phyloP scores from a whole-genome alignment of 1,284 basidiomycete species.

The Sparassis latifolia region DNA sequence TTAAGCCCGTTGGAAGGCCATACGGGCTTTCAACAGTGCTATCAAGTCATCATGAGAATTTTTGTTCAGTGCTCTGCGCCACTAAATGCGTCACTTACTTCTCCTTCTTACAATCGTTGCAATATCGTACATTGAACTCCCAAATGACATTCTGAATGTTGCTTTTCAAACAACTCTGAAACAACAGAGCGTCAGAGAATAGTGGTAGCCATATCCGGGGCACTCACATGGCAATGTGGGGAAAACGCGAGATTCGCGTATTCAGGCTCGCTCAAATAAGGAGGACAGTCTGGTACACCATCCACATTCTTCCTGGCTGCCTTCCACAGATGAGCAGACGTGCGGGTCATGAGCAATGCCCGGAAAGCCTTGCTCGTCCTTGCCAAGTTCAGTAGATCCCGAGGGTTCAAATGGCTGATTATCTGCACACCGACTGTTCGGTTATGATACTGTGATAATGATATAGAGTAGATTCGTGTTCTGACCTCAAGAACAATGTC shows the following conservation, averaged over 20 bases:
- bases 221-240: slow-evolving; percentile 10
- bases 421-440: slow-evolving; percentile 27
- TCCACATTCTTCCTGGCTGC: slow-evolving; percentile 11
- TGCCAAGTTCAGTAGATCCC: slow-evolving; percentile 39
- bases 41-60: neutral
- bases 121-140: slow-evolving; percentile 4
- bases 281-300: slow-evolving; percentile 23
- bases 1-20: neutral
- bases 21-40: neutral
- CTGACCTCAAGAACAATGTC: slow-evolving; percentile 18
- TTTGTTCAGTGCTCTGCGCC: neutral
- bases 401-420: slow-evolving; percentile 36
- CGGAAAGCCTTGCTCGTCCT: slow-evolving; percentile 33
- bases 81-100: neutral
- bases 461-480: neutral
- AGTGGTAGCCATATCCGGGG: neutral
- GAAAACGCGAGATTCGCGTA: slow-evolving; percentile 24
- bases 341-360: slow-evolving; percentile 29
- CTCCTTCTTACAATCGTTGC: slow-evolving; percentile 1
- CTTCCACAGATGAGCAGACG: slow-evolving; percentile 37
- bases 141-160: neutral
- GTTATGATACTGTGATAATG: neutral
- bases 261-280: slow-evolving; percentile 26
- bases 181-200: neutral
- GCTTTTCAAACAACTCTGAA: neutral